Base-by-base conservation (phyloP, 331 rosid species). In the Malus hybrid region DNA sequence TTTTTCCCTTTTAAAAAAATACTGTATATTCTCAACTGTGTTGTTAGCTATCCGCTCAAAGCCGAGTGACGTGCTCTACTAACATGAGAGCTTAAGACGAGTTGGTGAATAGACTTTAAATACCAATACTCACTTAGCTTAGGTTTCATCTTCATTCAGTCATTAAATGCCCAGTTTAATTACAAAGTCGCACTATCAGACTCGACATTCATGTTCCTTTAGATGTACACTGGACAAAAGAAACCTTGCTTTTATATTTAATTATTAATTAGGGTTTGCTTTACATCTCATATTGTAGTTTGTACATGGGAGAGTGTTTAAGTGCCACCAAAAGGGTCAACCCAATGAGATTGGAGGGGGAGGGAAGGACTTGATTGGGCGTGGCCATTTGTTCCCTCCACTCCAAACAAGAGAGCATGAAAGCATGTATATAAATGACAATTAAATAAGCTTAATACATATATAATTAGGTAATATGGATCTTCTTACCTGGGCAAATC, bases 341-440 rank as follows among this genome's bases (percentile, higher is more conserved):
- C 80, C 85, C 85, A 80, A 86, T 84, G 85, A 83, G 83, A 83
- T 78, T 81, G 83, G 78, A 76, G 71, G 72, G 60, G 55, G 72
- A 54, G 72, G 76, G 10, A 74, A 34, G 59, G 80, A 80, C 52
- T 79, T 68, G 82, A 78, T 88, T 85, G 83, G 87, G 81, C 84
- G 83, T 72, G 79, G 84, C 75, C 16, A 89, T 52, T 85, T 87
- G 98, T 93, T 91, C 96, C 98, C 98, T 89, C 85, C 91, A 82
- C 85, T 83, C 86, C 93, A 91, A 89, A 91, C 97, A 89, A 80
- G 32, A 82, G 77, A 74, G 86, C 87, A 81, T 82, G 85, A 86
- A 70, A 77, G 76, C 72, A 65, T 71, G 81, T 67, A 69, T 75
- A 20, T 72, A 70, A 63, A 63, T 83, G 50, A 61, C 20, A 74